Conservation (phyloP, 306 rosid genomes). For the Heteromeles arbutifolia region DNA sequence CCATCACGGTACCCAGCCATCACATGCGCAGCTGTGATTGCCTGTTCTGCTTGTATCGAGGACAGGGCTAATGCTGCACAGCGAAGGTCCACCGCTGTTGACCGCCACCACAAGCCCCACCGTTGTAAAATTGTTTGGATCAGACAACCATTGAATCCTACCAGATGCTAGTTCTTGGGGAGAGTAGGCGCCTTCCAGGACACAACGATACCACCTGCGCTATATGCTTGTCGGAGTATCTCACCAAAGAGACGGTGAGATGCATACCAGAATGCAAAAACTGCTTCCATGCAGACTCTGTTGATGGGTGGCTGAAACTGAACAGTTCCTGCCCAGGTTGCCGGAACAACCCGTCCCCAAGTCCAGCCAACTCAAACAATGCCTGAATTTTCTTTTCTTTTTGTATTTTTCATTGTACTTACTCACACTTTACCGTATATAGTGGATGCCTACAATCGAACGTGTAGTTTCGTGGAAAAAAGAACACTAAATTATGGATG, state of each 20-base stretch:
- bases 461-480: not conserved
- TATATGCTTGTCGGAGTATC: conserved; percentile 66
- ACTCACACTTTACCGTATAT: not conserved
- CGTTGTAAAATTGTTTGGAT: conserved; percentile 29
- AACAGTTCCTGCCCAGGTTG: conserved; percentile 60
- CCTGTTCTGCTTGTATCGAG: conserved; percentile 31
- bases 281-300: conserved; percentile 68
- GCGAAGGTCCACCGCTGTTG: conserved; percentile 18
- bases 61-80: conserved; percentile 10
- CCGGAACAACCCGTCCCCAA: conserved; percentile 47
- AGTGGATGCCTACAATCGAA: not conserved
- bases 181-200: conserved; percentile 58
- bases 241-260: conserved; percentile 50
- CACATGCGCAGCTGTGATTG: conserved; percentile 30
- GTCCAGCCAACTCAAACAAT: conserved; percentile 1
- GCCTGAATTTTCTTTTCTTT: not conserved
- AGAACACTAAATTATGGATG: not conserved
- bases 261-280: conserved; percentile 72
- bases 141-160: conserved; percentile 63
- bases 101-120: conserved; percentile 7
- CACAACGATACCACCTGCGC: conserved; percentile 47
- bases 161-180: conserved; percentile 55
- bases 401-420: not conserved
- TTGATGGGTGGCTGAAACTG: conserved; percentile 65
- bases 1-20: conserved; percentile 39